Evolutionary conservation across 805 yeast genomes (phyloP).

Genomic region (Wickerhamomyces sydowiorum): DNA sequence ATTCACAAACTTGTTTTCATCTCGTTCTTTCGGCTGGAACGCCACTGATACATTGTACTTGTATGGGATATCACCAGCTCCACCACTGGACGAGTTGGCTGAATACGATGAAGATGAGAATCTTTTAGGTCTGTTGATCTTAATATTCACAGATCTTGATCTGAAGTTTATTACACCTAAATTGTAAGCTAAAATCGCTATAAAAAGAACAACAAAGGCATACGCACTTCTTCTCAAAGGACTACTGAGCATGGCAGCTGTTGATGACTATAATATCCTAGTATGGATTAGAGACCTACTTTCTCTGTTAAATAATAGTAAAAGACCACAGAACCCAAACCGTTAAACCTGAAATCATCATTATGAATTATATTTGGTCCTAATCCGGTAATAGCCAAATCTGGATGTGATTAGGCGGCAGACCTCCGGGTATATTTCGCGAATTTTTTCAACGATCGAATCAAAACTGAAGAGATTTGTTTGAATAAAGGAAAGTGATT

Average conservation of each 20-base stretch:
- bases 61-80: constrained; percentile 17
- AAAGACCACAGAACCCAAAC: too few relatives aligned
- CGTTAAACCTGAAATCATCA: too few relatives aligned
- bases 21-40: constrained; percentile 68
- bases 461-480: constrained; percentile 4
- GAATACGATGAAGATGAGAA: constrained; percentile 13
- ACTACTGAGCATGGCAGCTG: constrained; percentile 13
- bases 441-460: constrained; percentile 3
- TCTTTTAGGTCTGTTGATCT: not conserved
- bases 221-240: constrained; percentile 21
- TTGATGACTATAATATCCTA: too few relatives aligned
- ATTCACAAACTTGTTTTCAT: constrained; percentile 37
- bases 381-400: not conserved
- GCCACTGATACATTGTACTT: constrained; percentile 60
- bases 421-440: not conserved
- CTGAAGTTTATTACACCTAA: constrained; percentile 3
- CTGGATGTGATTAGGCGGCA: too few relatives aligned
- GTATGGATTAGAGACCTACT: too few relatives aligned
- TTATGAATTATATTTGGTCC: too few relatives aligned
- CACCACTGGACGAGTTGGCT: constrained; percentile 8
- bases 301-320: too few relatives aligned
- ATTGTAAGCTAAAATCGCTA: constrained; percentile 19
- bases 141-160: not conserved
- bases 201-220: constrained; percentile 6
- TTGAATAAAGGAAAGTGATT: not conserved